phyloP scores from a whole-genome alignment of 306 rosid species.

The Canavalia ensiformis region DNA sequence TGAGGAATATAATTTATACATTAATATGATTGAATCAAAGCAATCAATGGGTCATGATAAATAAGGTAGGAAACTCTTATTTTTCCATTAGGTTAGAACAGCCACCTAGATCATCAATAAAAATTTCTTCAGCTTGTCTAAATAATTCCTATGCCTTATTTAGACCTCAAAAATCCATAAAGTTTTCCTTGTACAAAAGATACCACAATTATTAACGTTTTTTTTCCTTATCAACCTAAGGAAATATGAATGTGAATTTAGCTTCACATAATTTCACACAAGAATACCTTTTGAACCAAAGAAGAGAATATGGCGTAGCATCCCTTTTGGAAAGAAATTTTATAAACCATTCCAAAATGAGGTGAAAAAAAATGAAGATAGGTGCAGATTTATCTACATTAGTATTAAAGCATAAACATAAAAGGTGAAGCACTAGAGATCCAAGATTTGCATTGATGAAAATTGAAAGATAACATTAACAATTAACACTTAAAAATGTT shows the following conservation, averaged over 20 bases:
- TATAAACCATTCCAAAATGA: background rate
- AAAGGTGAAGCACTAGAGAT: background rate
- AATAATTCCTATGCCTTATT: conserved; percentile 14
- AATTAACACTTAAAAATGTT: conserved; percentile 10
- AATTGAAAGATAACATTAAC: background rate
- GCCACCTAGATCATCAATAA: conserved; percentile 9
- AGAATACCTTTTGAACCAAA: conserved; percentile 18
- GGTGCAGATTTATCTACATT: background rate
- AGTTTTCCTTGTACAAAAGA: background rate
- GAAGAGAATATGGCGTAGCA: conserved; percentile 18
- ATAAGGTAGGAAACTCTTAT: background rate
- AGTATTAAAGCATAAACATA: conserved; percentile 6
- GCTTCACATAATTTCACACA: conserved; percentile 4
- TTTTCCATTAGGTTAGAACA: conserved; percentile 5
- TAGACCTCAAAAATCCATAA: conserved; percentile 30
- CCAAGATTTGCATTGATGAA: conserved; percentile 15
- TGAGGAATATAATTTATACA: conserved; percentile 8
- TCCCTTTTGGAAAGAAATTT: background rate
- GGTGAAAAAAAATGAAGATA: background rate
- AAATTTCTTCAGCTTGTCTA: background rate
- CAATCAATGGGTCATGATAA: conserved; percentile 12
- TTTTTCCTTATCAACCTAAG: conserved; percentile 28
- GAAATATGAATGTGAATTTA: background rate
- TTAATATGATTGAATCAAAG: conserved; percentile 21
- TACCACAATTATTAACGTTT: conserved; percentile 11